phyloP scores from a whole-genome alignment of 2,329 filamentous ascomycete genomes.

The Pyricularia grisea region DNA sequence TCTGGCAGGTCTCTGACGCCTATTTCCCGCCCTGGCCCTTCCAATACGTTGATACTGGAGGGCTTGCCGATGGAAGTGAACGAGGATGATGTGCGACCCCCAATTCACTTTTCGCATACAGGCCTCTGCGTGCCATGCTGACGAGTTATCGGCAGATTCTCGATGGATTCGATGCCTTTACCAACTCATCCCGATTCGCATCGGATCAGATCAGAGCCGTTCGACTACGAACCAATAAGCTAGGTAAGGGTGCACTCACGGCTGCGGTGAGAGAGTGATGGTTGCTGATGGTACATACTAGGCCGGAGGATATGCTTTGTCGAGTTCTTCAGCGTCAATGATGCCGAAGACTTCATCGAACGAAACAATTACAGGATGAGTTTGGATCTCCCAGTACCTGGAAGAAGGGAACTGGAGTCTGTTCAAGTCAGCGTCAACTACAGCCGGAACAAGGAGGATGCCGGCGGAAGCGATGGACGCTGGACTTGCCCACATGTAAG shows the following conservation, averaged over 20 bases:
- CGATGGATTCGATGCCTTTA: slow-evolving; percentile 11
- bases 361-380: slow-evolving; percentile 25
- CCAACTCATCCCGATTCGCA: slow-evolving; percentile 9
- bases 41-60: slow-evolving; percentile 39
- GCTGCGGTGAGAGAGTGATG: background rate
- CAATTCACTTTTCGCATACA: background rate
- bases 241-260: slow-evolving; percentile 5
- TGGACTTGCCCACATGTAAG: slow-evolving; percentile 27
- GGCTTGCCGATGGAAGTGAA: slow-evolving; percentile 39
- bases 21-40: slow-evolving; percentile 4
- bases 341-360: slow-evolving; percentile 29
- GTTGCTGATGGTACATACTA: slow-evolving; percentile 4
- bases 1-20: slow-evolving; percentile 7
- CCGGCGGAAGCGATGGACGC: slow-evolving; percentile 20
- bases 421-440: slow-evolving; percentile 24
- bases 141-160: slow-evolving; percentile 5
- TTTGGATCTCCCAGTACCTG: slow-evolving; percentile 20
- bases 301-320: slow-evolving; percentile 27
- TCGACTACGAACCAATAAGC: slow-evolving; percentile 11
- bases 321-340: slow-evolving; percentile 27
- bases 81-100: slow-evolving; percentile 38
- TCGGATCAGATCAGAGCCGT: slow-evolving; percentile 10
- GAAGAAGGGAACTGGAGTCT: slow-evolving; percentile 17
- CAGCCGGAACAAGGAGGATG: slow-evolving; percentile 23
- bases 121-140: background rate